Evolutionary conservation across 1,139 yeast genomes (phyloP), one percentile per base, ranked within the genome.

Genomic region (Nakaseomyces glabratus): DNA sequence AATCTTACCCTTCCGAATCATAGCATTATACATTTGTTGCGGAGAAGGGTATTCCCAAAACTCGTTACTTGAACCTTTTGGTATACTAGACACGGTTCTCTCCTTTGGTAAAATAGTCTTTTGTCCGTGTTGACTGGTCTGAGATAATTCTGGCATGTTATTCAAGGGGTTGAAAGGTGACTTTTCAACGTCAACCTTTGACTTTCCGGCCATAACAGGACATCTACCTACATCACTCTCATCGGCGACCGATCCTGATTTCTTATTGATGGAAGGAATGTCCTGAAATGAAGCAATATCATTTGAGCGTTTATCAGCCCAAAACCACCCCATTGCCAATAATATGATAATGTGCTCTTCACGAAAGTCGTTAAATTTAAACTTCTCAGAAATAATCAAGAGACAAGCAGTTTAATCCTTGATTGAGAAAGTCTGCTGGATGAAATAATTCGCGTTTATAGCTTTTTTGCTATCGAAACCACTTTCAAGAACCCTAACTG

Each of bases 1-100:
- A 4, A 57, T 48, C 52, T 86, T 86, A 10, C 96, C 95, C 61
- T 90, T 90, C 45, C 90, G 73, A 29, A 86, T 64, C 97, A 90
- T 90, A 17, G 99, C 99, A 55, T 88, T 88, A 45, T 86, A 76
- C 98, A 90, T 93, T 57, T 90, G 98, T 58, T 90, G 98, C 1
- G 99, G 98, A 2, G 95, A 85, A 2, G 99, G 99, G 57, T 93
- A 90, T 58, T 90, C 98, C 99, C 99, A 90, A 31, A 78, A 74
- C 31, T 56, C 57, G 20, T 35, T 34, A 0, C 93, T 88, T 24
- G 69, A 73, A 17, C 97, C 97, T 45, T 85, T 71, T 13, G 99
- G 98, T 39, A 90, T 90, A 4, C 86, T 64, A 8, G 95, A 84
- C 28, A 78, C 60, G 3, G 94, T 81, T 49, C 96, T 73, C 36